Base-by-base conservation (phyloP, 371 early-diverging fungal genomes). In the Mortierella sp. region DNA sequence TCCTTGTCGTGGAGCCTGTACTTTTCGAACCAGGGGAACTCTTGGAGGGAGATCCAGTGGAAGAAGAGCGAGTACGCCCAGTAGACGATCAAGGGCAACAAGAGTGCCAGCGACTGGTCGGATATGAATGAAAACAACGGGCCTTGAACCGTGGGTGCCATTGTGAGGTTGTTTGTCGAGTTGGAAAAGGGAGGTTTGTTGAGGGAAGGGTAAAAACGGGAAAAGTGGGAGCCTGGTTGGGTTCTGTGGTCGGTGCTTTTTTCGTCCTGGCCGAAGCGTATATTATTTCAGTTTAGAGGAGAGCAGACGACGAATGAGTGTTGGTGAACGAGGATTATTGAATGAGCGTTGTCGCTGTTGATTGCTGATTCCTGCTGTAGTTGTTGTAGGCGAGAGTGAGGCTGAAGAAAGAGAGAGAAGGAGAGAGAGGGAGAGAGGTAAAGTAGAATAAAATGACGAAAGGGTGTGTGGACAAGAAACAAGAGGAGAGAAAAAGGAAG, bases 1-100 rank as follows among this genome's bases (percentile, higher is more conserved):
- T 92, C 91, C 44, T 93, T 83, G 43, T 93, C 91, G 64, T 93
- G 94, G 78, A 95, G 91, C 67, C 94, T 88, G 82, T 95, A 95
- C 82, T 94, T 87, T 83, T 95, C 96, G 73, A 95, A 89, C 73
- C 90, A 90, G 19, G 94, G 91, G 55, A 93, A 82, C 74, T 93
- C 88, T 43, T 90, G 82, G 70, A 84, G 80, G 55, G 93, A 92
- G 67, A 95, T 77, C 70, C 92, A 83, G 76, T 92, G 92, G 73
- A 93, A 93, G 69, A 91, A 78, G 43, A 92, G 88, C 5, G 94
- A 94, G 82, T 93, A 94, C 16, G 88, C 81, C 95, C 95, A 96
- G 80, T 96, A 96, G 44, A 90, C 89, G 8, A 90, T 86, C 74
- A 95, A 80, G 5, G 96, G 95, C 19, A 92, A 84, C 82, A 94